A percentile compares a stretch with the other conserved stretches of the same genome.
Conservation (phyloP, 2,329 filamentous ascomycete species). For the Gnomoniopsis sp. region DNA sequence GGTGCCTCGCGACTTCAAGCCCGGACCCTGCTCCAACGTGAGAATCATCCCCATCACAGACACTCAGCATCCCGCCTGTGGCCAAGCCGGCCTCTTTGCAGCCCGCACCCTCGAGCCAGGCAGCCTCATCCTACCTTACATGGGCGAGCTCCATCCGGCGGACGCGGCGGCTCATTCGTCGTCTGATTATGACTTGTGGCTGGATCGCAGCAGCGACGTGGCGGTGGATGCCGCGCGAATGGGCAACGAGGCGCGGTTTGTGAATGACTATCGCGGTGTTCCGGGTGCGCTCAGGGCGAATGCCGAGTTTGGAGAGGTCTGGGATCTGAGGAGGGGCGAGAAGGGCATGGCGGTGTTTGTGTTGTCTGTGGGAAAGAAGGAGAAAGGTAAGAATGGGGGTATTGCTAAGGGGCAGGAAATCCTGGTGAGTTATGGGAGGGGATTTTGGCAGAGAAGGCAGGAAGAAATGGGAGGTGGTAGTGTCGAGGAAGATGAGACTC, state of each 20-base stretch:
- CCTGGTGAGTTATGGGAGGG: conserved; percentile 64
- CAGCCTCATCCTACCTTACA: conserved; percentile 57
- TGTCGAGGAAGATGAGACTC: neutral
- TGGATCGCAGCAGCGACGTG: conserved; percentile 53
- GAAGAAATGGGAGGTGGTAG: conserved; percentile 24
- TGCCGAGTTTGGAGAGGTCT: conserved; percentile 57
- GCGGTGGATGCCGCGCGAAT: conserved; percentile 56
- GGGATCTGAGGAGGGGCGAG: conserved; percentile 50
- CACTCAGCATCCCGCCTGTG: conserved; percentile 52
- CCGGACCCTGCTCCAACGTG: conserved; percentile 46
- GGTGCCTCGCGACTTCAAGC: conserved; percentile 33
- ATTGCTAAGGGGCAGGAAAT: conserved; percentile 62
- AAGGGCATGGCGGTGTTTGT: conserved; percentile 58
- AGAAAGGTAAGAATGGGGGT: conserved; percentile 23
- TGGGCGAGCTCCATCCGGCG: conserved; percentile 54
- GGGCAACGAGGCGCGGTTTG: conserved; percentile 64
- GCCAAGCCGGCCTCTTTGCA: conserved; percentile 60
- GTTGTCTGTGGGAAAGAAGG: conserved; percentile 34
- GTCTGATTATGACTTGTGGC: conserved; percentile 63
- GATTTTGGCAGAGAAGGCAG: conserved; percentile 57
- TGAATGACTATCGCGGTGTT: conserved; percentile 65
- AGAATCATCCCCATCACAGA: conserved; percentile 51
- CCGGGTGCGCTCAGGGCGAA: conserved; percentile 42
- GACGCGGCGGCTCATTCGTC: conserved; percentile 32
- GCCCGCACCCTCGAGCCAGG: conserved; percentile 49